Percentiles rank a stretch among this genome's conserved stretches.
Conservation (phyloP, 768 basidiomycete genomes). For the Boletellus sp. region DNA sequence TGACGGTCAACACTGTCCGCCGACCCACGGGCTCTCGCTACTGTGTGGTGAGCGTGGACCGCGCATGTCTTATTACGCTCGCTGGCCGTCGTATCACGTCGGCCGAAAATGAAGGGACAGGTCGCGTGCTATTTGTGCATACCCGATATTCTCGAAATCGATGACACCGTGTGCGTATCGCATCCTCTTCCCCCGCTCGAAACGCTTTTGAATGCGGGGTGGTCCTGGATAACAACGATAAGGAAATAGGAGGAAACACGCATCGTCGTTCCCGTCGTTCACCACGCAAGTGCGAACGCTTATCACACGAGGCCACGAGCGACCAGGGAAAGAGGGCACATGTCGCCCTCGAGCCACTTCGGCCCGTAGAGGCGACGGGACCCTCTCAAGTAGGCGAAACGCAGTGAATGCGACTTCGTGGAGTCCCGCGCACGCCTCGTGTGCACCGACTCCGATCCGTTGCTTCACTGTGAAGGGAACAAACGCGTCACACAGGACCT, state of each 20-base stretch:
- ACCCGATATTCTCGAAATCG: neutral
- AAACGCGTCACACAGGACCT: neutral
- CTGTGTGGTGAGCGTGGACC: slow-evolving; percentile 2
- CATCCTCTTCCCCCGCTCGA: neutral
- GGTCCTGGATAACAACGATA: neutral
- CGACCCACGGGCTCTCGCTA: neutral
- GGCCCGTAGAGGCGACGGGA: neutral
- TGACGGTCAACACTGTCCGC: neutral
- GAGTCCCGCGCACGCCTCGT: neutral
- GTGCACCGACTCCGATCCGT: neutral
- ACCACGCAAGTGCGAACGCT: neutral
- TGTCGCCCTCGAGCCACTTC: neutral
- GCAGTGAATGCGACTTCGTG: neutral
- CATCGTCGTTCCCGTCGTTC: neutral
- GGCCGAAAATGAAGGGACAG: slow-evolving; percentile 5
- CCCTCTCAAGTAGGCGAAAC: neutral
- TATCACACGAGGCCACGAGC: neutral
- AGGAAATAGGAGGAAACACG: neutral
- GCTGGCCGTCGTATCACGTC: neutral
- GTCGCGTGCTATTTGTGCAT: neutral
- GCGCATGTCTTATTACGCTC: slow-evolving; percentile 15
- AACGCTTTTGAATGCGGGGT: neutral
- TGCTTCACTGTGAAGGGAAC: slow-evolving; percentile 1
- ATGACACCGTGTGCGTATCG: neutral
- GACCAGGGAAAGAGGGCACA: neutral